These are phyloP conservation scores for Lasiodiplodia theobromae DNA, from an alignment of 2,329 filamentous ascomycete genomes.

Conservation along the genomic window DNA sequence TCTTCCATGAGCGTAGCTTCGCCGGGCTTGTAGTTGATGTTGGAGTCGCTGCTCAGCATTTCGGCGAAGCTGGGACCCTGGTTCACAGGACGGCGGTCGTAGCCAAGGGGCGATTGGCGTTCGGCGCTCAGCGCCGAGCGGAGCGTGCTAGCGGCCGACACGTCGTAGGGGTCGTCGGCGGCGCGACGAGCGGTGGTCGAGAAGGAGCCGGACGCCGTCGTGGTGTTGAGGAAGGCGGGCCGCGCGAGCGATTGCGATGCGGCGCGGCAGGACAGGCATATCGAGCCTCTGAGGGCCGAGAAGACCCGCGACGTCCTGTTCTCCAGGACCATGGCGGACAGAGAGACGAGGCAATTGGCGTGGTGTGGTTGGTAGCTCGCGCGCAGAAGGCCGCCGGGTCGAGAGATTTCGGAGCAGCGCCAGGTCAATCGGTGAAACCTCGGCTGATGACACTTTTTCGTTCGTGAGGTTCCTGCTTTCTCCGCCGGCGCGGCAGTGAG, in stretches of 20 bases:
- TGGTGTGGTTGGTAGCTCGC: neutral
- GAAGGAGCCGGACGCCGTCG: neutral
- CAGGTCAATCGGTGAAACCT: slow-evolving; percentile 4
- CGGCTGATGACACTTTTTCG: slow-evolving; percentile 6
- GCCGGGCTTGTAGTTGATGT: neutral
- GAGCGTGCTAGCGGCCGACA: neutral
- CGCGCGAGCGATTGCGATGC: slow-evolving; percentile 12
- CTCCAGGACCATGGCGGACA: slow-evolving; percentile 7
- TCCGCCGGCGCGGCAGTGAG: slow-evolving; percentile 26
- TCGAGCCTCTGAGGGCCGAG: slow-evolving; percentile 15
- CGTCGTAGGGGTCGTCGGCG: neutral
- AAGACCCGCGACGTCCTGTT: slow-evolving; percentile 2
- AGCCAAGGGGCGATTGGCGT: neutral
- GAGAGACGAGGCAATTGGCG: slow-evolving; percentile 7
- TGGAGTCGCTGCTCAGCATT: neutral
- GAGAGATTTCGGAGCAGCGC: slow-evolving; percentile 9
- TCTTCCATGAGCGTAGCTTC: slow-evolving; percentile 4
- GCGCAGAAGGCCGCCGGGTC: neutral
- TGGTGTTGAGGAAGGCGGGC: slow-evolving; percentile 14
- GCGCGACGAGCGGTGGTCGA: slow-evolving; percentile 18
- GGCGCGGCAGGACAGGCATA: slow-evolving; percentile 19
- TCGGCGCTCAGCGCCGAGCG: neutral
- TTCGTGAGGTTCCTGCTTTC: slow-evolving; percentile 20
- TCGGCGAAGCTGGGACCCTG: neutral
- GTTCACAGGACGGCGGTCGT: too few species aligned